Conservation (phyloP, 306 rosid species). For the Prunus padus region DNA sequence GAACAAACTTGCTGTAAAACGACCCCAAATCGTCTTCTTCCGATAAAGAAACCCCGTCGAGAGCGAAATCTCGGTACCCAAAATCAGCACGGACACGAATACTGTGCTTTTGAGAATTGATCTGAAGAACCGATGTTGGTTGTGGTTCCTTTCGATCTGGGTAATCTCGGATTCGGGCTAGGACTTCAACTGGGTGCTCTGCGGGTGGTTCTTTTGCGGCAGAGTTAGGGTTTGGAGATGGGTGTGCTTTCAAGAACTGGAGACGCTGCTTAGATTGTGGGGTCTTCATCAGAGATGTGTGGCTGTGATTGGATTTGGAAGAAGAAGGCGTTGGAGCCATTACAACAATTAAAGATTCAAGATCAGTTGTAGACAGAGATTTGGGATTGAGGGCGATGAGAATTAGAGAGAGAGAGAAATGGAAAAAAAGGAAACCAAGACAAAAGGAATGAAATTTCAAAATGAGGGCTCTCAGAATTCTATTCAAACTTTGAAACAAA, state of each 20-base stretch:
- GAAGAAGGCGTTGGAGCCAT: slow-evolving; percentile 99
- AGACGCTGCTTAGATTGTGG: slow-evolving; percentile 87
- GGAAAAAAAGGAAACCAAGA: slow-evolving; percentile 14
- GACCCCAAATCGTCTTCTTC: slow-evolving; percentile 74
- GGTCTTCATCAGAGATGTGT: slow-evolving; percentile 52
- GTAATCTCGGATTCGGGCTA: slow-evolving; percentile 88
- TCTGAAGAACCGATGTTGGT: slow-evolving; percentile 56
- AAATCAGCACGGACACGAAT: slow-evolving; percentile 84
- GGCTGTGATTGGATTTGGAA: slow-evolving; percentile 51
- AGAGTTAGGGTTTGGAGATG: slow-evolving; percentile 59
- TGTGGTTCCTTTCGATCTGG: slow-evolving; percentile 73
- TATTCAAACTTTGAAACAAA: slow-evolving; percentile 35
- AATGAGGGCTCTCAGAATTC: background rate
- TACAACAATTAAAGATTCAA: slow-evolving; percentile 35
- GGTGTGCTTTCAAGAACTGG: slow-evolving; percentile 56
- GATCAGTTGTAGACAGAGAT: background rate
- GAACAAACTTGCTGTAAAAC: slow-evolving; percentile 70
- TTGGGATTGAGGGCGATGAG: too few relatives aligned
- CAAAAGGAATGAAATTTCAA: slow-evolving; percentile 12
- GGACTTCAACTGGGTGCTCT: slow-evolving; percentile 88
- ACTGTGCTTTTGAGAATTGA: slow-evolving; percentile 46
- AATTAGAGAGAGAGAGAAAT: slow-evolving; percentile 6
- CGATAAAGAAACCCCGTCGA: slow-evolving; percentile 87
- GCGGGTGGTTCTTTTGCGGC: slow-evolving; percentile 47
- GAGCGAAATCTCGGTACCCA: slow-evolving; percentile 90